Conservation (phyloP, 768 basidiomycete species). For the Suillus paluster region DNA sequence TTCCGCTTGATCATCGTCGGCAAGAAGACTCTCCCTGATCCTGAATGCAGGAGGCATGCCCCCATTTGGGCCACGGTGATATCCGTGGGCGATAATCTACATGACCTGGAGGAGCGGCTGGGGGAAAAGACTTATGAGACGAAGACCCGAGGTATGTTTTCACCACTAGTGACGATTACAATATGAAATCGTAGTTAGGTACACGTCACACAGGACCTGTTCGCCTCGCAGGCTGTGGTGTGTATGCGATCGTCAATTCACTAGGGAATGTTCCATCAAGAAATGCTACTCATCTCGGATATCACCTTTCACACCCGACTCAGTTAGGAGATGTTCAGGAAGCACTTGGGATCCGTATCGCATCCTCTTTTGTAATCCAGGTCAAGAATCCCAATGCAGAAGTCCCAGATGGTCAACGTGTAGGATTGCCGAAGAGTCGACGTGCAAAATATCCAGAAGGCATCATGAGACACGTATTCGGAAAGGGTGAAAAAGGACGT, state of each 20-base stretch:
- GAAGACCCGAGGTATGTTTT: conserved; percentile 55
- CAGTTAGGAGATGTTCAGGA: conserved; percentile 58
- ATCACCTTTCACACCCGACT: conserved; percentile 58
- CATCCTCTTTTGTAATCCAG: conserved; percentile 60
- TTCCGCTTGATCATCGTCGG: conserved; percentile 59
- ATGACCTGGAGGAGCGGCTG: conserved; percentile 49
- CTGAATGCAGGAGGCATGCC: conserved; percentile 48
- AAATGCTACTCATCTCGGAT: conserved; percentile 59
- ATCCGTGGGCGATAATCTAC: conserved; percentile 55
- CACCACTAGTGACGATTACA: not conserved
- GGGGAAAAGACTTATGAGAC: conserved; percentile 61
- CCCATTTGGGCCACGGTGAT: conserved; percentile 58
- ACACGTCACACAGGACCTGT: conserved; percentile 55
- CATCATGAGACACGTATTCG: conserved; percentile 55
- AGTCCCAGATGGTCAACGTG: conserved; percentile 33
- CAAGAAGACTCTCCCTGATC: conserved; percentile 61
- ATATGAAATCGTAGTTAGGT: conserved; percentile 34
- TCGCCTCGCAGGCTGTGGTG: conserved; percentile 60
- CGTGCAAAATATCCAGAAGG: conserved; percentile 50
- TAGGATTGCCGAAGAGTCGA: conserved; percentile 33
- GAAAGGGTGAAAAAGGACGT: conserved; percentile 46
- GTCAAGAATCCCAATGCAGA: conserved; percentile 64
- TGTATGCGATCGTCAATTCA: conserved; percentile 61
- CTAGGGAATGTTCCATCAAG: conserved; percentile 47
- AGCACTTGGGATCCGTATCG: conserved; percentile 54